Percentiles rank a stretch among this genome's conserved stretches.
phyloP scores from a whole-genome alignment of 2,329 filamentous ascomycete species.

The Furcasterigmium furcatum region DNA sequence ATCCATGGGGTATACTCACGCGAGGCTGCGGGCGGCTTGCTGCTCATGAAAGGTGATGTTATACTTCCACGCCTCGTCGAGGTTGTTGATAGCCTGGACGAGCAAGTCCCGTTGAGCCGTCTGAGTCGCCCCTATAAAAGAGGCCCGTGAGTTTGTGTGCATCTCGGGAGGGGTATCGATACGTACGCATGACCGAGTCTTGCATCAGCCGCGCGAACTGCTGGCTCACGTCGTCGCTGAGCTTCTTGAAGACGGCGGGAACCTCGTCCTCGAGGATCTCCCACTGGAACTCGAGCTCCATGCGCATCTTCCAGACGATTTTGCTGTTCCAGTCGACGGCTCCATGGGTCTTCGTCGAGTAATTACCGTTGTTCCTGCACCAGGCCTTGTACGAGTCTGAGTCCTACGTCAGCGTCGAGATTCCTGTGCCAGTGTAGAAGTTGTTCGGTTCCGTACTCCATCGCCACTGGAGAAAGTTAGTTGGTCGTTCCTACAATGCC shows the following conservation, averaged over 20 bases:
- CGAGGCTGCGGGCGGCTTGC: background rate
- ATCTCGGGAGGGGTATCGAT: background rate
- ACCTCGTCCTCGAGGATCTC: slow-evolving; percentile 23
- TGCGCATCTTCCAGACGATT: slow-evolving; percentile 27
- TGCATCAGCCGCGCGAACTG: background rate
- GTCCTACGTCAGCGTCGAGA: slow-evolving; percentile 3
- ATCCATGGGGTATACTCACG: background rate
- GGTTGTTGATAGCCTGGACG: background rate
- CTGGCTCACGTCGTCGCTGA: background rate
- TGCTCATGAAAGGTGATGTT: background rate
- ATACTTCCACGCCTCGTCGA: background rate
- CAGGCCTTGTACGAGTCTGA: slow-evolving; percentile 20
- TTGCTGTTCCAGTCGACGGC: slow-evolving; percentile 25
- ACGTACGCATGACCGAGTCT: background rate
- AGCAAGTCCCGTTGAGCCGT: background rate
- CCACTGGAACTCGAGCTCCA: slow-evolving; percentile 22
- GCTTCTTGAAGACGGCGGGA: slow-evolving; percentile 2
- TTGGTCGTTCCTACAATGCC: background rate
- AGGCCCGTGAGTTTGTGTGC: background rate
- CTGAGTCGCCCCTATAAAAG: background rate
- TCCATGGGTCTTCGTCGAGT: slow-evolving; percentile 12
- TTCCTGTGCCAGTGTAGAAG: too few species aligned
- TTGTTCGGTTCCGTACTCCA: slow-evolving; percentile 16
- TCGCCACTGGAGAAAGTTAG: slow-evolving; percentile 14
- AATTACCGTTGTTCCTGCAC: slow-evolving; percentile 21